Evolutionary conservation across 768 basidiomycete genomes (phyloP), one percentile per base, ranked within the genome.

Genomic region (Inosperma sp.): DNA sequence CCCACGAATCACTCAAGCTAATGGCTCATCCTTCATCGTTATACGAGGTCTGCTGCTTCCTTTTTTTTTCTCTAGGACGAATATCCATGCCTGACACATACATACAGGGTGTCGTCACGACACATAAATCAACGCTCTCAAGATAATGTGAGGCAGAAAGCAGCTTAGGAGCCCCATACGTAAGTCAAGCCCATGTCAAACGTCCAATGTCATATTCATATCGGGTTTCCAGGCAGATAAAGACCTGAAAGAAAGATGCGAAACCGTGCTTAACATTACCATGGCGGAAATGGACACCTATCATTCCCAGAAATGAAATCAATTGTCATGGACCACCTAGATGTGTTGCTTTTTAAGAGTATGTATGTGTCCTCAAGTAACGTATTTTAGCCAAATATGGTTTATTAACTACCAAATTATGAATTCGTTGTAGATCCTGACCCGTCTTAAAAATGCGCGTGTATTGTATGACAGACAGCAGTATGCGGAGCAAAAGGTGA

Each of bases 261-360:
- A 94, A 68, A 93, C 91, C 0, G 88, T 92, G 6, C 70, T 94
- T 22, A 93, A 93, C 64, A 83, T 82, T 7, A 92, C 90, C 2
- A 84, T 91, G 82, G 88, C 91, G 1, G 90, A 93, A 70, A 82
- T 93, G 74, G 86, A 88, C 44, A 81, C 77, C 1, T 88, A 90
- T 57, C 87, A 90, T 61, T 66, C 70, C 0, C 86, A 89, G 64
- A 87, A 89, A 64, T 92, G 53, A 65, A 71, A 13, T 67, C 62
- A 1, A 55, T 88, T 12, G 69, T 80, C 4, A 78, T 72, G 51
- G 84, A 85, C 31, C 83, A 89, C 62, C 75, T 93, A 3, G 87
- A 91, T 56, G 84, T 81, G 5, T 92, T 53, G 75, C 70, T 2
- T 76, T 86, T 34, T 83, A 88, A 58, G 84, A 90, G 60, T 83